A percentile compares a stretch with the other conserved stretches of the same genome.
phyloP scores from a whole-genome alignment of 2,329 filamentous ascomycete species.

The Cytospora chrysosperma region DNA sequence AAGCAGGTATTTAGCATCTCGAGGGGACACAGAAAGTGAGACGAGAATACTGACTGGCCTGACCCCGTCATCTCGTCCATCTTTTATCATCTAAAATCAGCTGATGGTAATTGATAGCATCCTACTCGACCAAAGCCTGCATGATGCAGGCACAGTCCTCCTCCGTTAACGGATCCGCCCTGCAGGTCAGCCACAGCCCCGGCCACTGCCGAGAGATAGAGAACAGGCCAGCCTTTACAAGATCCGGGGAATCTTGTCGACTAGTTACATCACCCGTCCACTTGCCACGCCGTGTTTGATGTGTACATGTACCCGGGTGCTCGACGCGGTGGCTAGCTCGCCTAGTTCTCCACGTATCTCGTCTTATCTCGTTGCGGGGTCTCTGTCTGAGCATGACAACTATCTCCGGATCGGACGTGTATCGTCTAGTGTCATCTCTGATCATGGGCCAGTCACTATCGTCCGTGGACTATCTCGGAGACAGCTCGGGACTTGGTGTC shows the following conservation, averaged over 20 bases:
- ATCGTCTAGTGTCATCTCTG: constrained; percentile 2
- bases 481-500: constrained; percentile 8
- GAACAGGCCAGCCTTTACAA: neutral
- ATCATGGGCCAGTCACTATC: constrained; percentile 8
- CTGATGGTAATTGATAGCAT: neutral
- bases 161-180: neutral
- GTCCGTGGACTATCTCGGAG: constrained; percentile 13
- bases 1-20: neutral
- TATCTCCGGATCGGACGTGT: constrained; percentile 21
- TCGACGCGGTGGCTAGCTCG: neutral
- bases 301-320: neutral
- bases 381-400: constrained; percentile 1
- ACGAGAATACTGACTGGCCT: neutral
- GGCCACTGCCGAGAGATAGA: neutral
- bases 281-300: neutral
- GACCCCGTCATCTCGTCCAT: neutral
- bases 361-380: constrained; percentile 25
- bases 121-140: neutral
- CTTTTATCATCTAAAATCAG: neutral
- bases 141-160: neutral
- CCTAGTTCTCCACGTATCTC: neutral
- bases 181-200: neutral
- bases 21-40: neutral
- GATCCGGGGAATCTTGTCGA: neutral
- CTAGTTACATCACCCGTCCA: neutral